Conservation (phyloP, 1,284 basidiomycete species). For the Cutaneotrichosporon sp. region DNA sequence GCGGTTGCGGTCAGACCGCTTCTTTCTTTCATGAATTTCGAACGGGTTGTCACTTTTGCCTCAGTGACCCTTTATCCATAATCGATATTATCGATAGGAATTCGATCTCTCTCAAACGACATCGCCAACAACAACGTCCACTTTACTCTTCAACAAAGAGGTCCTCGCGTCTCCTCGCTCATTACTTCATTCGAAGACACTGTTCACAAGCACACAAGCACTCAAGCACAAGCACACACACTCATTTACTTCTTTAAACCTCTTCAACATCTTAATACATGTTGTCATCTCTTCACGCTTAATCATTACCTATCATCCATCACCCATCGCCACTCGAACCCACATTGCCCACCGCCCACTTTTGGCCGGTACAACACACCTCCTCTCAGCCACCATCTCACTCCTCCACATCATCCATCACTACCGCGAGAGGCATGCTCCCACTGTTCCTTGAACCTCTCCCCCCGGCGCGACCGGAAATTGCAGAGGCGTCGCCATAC, state of each 20-base stretch:
- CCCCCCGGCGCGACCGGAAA: conserved; percentile 1
- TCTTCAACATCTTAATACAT: too few species aligned
- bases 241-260: too few species aligned
- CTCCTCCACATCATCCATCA: too few species aligned
- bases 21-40: background rate
- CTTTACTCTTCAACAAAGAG: too few species aligned
- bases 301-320: background rate
- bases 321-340: background rate
- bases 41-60: background rate
- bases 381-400: background rate
- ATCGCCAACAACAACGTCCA: too few species aligned
- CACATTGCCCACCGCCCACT: background rate
- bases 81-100: too few species aligned
- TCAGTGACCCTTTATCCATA: too few species aligned
- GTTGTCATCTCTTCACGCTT: background rate
- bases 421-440: conserved; percentile 1
- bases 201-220: too few species aligned
- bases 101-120: background rate
- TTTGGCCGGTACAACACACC: background rate
- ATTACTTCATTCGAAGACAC: too few species aligned
- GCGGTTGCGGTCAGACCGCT: background rate
- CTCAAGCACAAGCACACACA: too few species aligned
- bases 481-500: background rate
- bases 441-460: background rate
- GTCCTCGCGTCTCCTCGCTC: too few species aligned